Evolutionary conservation across 306 rosid species (phyloP).

Genomic region (Cicer cuneatum): DNA sequence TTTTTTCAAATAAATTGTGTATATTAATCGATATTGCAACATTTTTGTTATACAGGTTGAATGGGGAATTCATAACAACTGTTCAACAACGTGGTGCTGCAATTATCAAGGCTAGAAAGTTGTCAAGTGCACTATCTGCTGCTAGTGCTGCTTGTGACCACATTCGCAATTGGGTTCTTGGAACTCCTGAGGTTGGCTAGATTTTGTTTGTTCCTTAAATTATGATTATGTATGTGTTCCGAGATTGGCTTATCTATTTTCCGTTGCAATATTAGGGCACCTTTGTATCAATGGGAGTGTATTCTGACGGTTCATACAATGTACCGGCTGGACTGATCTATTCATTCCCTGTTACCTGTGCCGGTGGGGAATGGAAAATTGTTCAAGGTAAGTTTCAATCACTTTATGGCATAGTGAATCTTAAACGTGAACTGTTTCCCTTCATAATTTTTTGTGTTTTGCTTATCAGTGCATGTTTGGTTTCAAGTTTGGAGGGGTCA

Average conservation of each 20-base stretch:
- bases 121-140: constrained; percentile 96
- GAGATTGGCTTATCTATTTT: constrained; percentile 11
- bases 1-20: background rate
- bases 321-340: constrained; percentile 95
- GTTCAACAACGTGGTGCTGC: constrained; percentile 99
- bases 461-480: background rate
- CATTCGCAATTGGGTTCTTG: constrained; percentile 97
- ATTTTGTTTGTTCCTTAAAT: constrained; percentile 8
- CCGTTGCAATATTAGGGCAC: constrained; percentile 68
- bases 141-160: constrained; percentile 99
- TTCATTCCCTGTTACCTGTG: constrained; percentile 89
- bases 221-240: background rate
- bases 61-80: constrained; percentile 83
- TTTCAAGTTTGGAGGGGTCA: no score
- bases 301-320: constrained; percentile 95
- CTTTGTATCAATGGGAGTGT: constrained; percentile 98
- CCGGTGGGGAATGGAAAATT: constrained; percentile 87
- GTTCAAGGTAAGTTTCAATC: constrained; percentile 74
- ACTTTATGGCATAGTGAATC: background rate
- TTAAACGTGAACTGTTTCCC: background rate
- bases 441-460: background rate
- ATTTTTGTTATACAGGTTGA: constrained; percentile 64
- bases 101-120: constrained; percentile 91
- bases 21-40: background rate
- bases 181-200: constrained; percentile 85